Evolutionary conservation across 2,329 filamentous ascomycete species (phyloP).

Genomic region (Pyricularia pennisetigena): DNA sequence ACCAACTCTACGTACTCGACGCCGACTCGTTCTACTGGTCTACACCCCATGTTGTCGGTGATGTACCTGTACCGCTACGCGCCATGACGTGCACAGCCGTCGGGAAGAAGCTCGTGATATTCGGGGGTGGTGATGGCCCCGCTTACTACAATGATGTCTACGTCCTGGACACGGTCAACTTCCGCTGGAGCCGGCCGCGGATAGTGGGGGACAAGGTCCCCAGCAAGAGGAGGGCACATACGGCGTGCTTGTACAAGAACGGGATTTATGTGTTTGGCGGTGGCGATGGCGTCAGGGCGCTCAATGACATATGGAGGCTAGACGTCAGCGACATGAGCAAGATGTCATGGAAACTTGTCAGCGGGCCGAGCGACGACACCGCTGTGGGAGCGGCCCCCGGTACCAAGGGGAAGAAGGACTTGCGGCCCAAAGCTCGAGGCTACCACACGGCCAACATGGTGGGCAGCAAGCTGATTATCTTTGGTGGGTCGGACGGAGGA

Average conservation of each 20-base stretch:
- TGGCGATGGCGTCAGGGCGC: conserved; percentile 57
- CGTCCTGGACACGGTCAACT: conserved; percentile 61
- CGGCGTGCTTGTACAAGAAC: conserved; percentile 61
- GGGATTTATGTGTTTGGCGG: conserved; percentile 65
- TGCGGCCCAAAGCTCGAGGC: conserved; percentile 52
- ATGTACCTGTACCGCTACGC: conserved; percentile 53
- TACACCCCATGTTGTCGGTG: conserved; percentile 52
- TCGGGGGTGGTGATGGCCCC: conserved; percentile 60
- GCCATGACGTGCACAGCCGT: conserved; percentile 66
- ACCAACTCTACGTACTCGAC: conserved; percentile 59
- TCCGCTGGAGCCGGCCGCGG: conserved; percentile 53
- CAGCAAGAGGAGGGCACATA: conserved; percentile 55
- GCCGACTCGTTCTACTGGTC: conserved; percentile 64
- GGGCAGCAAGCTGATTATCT: conserved; percentile 62
- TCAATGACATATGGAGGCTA: conserved; percentile 65
- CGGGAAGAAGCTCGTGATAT: conserved; percentile 58
- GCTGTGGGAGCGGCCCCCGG: conserved; percentile 7
- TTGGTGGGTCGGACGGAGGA: conserved; percentile 58
- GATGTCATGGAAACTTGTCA: conserved; percentile 60
- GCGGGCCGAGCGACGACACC: conserved; percentile 23
- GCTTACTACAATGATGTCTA: conserved; percentile 66
- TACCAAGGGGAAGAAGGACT: conserved; percentile 18
- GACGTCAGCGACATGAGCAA: conserved; percentile 57
- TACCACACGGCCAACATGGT: conserved; percentile 69
- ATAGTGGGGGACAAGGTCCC: conserved; percentile 49